Percentiles rank a stretch among this genome's conserved stretches.
Conservation (phyloP, 225 moss, liverwort and hornwort species). For the Climacium dendroides region DNA sequence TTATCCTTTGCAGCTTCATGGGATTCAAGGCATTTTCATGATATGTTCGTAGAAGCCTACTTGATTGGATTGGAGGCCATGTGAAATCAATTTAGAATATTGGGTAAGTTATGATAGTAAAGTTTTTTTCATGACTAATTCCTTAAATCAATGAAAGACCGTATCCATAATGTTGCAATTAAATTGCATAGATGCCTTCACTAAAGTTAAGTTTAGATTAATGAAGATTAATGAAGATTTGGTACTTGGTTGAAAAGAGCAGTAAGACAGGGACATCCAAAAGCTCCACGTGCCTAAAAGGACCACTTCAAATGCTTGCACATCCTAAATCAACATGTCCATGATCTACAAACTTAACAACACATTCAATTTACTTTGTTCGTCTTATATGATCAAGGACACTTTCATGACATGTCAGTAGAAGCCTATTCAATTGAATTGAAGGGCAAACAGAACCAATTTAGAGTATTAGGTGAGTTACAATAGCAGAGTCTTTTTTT, state of each 20-base stretch:
- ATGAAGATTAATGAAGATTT: no score
- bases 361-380: no score
- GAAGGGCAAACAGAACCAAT: accelerated
- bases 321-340: no score
- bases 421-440: background rate
- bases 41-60: background rate
- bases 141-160: accelerated
- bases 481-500: background rate
- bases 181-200: no score
- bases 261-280: no score
- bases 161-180: no score
- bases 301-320: no score
- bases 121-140: background rate
- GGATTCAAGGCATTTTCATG: accelerated
- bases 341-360: no score
- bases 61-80: accelerated
- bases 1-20: accelerated
- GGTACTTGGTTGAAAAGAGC: no score
- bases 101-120: background rate
- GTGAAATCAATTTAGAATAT: accelerated
- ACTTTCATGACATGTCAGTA: background rate
- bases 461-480: background rate
- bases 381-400: no score
- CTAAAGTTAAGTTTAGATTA: no score
- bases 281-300: no score